Percentiles rank a stretch among this genome's conserved stretches.
Evolutionary conservation across 139 green algal species (phyloP).

Genomic region (Coelastrella sp.): DNA sequence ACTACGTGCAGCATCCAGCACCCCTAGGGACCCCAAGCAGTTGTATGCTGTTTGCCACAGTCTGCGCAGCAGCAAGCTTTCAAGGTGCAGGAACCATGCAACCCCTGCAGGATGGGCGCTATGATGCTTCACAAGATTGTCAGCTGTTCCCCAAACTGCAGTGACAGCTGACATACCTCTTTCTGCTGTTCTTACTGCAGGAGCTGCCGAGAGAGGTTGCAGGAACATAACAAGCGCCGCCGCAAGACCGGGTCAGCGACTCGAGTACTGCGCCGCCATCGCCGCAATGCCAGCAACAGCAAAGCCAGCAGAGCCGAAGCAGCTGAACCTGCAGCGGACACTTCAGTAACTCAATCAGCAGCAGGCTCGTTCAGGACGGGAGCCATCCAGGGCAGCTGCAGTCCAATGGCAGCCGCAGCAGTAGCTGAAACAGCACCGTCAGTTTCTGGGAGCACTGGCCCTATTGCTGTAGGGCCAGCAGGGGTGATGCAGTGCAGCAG

Average conservation of each 20-base stretch:
- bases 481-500: neutral
- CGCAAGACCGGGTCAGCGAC: slow-evolving; percentile 2
- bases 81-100: too few relatives aligned
- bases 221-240: slow-evolving; percentile 44
- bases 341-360: neutral
- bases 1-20: too few relatives aligned
- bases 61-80: too few relatives aligned
- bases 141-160: too few relatives aligned
- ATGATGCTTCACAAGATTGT: too few relatives aligned
- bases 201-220: slow-evolving; percentile 34
- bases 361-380: neutral
- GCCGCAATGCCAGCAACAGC: neutral
- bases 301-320: slow-evolving; percentile 7
- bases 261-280: neutral
- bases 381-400: neutral
- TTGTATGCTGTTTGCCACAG: too few relatives aligned
- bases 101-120: too few relatives aligned
- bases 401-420: neutral
- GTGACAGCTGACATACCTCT: too few relatives aligned
- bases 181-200: slow-evolving; percentile 8
- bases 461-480: neutral
- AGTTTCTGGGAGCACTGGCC: neutral
- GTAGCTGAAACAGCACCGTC: neutral
- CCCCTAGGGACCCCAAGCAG: too few relatives aligned
- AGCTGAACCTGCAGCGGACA: neutral